Percentiles rank a stretch among this genome's conserved stretches.
Evolutionary conservation across 2,329 filamentous ascomycete genomes (phyloP).

Genomic region (Pyricularia pennisetigena): DNA sequence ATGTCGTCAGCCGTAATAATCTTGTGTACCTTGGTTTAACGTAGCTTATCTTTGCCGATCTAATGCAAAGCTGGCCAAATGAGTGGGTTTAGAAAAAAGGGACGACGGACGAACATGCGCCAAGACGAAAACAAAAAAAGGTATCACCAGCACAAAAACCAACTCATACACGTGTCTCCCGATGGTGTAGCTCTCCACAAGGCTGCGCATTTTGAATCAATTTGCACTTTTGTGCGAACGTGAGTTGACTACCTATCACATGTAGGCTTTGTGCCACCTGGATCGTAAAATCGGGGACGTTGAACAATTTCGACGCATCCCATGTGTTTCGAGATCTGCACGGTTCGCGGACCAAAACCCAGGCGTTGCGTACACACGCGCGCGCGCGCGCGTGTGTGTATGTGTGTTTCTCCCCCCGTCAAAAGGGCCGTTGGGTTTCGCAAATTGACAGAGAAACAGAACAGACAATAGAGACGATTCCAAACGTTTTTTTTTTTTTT

Average conservation of each 20-base stretch:
- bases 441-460: not conserved
- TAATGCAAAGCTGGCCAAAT: not conserved
- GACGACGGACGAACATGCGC: not conserved
- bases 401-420: not conserved
- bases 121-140: not conserved
- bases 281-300: not conserved
- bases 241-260: not conserved
- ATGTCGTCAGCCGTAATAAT: not conserved
- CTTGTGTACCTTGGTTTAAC: not conserved
- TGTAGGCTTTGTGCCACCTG: not conserved
- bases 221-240: not conserved
- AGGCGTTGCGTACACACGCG: not conserved
- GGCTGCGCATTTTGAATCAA: not conserved
- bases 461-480: not conserved
- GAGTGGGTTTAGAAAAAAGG: not conserved
- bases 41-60: not conserved
- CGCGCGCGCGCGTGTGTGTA: not conserved
- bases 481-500: no score
- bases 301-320: not conserved
- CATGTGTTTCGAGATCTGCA: not conserved
- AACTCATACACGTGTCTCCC: not conserved
- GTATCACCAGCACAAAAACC: not conserved
- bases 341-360: not conserved
- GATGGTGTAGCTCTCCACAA: not conserved
- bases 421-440: not conserved